These are phyloP conservation scores for Arabidopsis suecica DNA, from an alignment of 345 rosid species.

Conservation along the genomic window DNA sequence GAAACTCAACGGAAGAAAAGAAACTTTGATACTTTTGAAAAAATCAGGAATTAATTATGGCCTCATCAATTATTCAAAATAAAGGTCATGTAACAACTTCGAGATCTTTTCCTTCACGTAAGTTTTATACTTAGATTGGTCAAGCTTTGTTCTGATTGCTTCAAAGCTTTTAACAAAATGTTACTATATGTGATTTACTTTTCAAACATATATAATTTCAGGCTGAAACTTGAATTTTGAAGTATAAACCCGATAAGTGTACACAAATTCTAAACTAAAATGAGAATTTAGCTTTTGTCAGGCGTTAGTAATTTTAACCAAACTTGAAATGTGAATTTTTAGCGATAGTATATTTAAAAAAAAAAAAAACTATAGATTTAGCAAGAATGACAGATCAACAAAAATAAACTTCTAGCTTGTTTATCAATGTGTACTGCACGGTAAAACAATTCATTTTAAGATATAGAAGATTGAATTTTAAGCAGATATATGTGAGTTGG, in stretches of 20 bases:
- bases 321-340: not conserved
- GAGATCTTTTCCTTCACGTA: not conserved
- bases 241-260: not conserved
- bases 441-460: not conserved
- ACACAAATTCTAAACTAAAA: not conserved
- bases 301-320: not conserved
- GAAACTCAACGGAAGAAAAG: constrained; percentile 13
- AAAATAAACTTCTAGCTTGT: not conserved
- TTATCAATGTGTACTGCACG: not conserved
- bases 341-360: no score
- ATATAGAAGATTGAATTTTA: not conserved
- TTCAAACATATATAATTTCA: not conserved
- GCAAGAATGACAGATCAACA: not conserved
- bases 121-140: constrained; percentile 4
- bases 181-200: not conserved
- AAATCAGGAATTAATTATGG: constrained; percentile 24
- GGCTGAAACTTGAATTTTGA: not conserved
- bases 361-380: no score
- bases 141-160: not conserved
- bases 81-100: constrained; percentile 34
- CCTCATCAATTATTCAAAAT: constrained; percentile 44
- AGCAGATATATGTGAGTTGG: not conserved
- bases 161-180: not conserved
- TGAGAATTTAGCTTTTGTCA: not conserved
- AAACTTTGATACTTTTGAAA: constrained; percentile 25